A percentile compares a stretch with the other conserved stretches of the same genome.
phyloP scores from a whole-genome alignment of 2,329 filamentous ascomycete species.

The Plectosphaerella cucumerina region DNA sequence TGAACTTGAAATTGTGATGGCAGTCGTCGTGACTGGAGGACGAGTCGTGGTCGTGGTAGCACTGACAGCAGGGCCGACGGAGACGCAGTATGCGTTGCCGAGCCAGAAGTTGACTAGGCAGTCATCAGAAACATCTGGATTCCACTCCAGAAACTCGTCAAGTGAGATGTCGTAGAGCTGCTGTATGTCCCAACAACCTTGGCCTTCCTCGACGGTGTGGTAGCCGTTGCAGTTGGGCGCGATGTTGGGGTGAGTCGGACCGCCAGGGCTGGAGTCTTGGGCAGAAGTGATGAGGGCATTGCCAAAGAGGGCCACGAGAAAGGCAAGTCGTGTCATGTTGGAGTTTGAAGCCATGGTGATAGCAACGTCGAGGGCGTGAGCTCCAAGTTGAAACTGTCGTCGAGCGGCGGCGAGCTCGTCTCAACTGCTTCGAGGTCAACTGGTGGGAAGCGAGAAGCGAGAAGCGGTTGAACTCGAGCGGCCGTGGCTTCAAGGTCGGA shows the following conservation, averaged over 20 bases:
- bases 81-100: conserved; percentile 20
- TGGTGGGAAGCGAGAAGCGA: not conserved
- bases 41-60: conserved; percentile 3
- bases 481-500: not conserved
- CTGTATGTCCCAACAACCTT: conserved; percentile 14
- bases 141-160: conserved; percentile 20
- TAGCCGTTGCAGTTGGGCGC: conserved; percentile 13
- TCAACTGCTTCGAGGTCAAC: not conserved
- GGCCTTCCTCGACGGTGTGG: conserved; percentile 12
- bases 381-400: not conserved
- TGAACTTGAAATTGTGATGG: not conserved
- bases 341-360: not conserved
- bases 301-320: not conserved
- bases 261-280: not conserved
- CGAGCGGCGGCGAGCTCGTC: not conserved
- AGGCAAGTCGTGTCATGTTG: not conserved
- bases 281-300: not conserved
- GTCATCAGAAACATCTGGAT: conserved; percentile 20
- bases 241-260: not conserved
- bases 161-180: conserved; percentile 15
- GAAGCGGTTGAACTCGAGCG: not conserved
- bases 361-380: not conserved
- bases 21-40: conserved; percentile 1
- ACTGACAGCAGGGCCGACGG: conserved; percentile 5
- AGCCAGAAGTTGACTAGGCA: conserved; percentile 21